Evolutionary conservation across 106 monocot genomes (phyloP), one percentile per base, ranked within the genome.

Genomic region (Platanthera zijinensis): DNA sequence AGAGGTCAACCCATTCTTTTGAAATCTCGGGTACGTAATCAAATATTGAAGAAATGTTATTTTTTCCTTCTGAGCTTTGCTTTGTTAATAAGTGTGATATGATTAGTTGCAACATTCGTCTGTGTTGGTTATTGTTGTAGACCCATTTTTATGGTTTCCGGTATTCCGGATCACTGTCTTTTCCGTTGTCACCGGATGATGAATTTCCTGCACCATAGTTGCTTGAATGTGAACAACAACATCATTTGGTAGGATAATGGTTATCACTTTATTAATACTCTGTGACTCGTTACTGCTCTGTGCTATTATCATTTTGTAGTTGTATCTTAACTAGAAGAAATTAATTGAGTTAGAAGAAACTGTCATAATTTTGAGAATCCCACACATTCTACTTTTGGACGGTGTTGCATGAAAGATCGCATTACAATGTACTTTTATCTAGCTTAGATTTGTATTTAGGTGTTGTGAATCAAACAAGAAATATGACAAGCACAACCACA

Each of bases 1-100:
- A 90, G 88, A 86, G 30, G 82, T 79, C 88, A 82, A 39, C 84
- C 77, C 7, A 87, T 86, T 71, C 71, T 52, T 30, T 59, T 85
- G 51, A 89, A 83, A 81, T 89, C 88, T 10, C 83, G 88, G 80
- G 88, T 89, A 76, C 81, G 84, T 68, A n/a, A 66, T 66, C 10
- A 66, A 28, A 66, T 62, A 3, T 66, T 21, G 25, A 10, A 10
- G 30, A 11, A 66, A 66, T 11, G 21, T 25, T 63, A 6, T 5
- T 63, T 63, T 28, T 22, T 22, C 25, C 10, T 28, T 32, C 28
- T 66, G 25, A 28, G 30, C 22, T 7, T 66, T 66, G 8, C 66
- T 66, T 66, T 66, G 32, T 66, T 30, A 66, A 28, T 10, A 66
- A 32, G 6, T 12, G 10, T 66, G 66, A 66, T 66, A 10, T 66